Evolutionary conservation across 192 early-diverging fungal species (phyloP), one percentile per base, ranked within the genome.

Genomic region (Gonapodya sp.): DNA sequence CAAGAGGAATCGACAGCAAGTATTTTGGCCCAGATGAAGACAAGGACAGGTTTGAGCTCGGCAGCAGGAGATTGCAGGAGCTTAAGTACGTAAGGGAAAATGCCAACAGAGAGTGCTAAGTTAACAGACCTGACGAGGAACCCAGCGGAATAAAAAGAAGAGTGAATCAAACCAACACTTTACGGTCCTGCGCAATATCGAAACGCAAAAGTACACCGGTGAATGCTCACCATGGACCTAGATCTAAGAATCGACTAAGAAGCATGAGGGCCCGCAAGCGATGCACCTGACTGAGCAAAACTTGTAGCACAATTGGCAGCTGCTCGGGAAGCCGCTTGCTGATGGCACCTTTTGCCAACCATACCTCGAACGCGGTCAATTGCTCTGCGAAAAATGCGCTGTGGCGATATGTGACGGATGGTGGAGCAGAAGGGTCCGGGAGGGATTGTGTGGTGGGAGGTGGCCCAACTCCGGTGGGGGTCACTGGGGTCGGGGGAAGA

Each of bases 21-120:
- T 78, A 99, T 93, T 83, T 97, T 92, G 16, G 96, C 94, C 96
- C 97, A 99, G 79, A 99, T 97, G 80, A 98, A 95, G 1, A 97
- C 95, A 32, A 99, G 88, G 16, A 97, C 95, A 36, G 96, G 95
- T 82, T 95, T 94, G 36, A 98, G 88, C 84, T 99, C 97, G 0
- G 93, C 88, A 0, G 97, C 96, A 46, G 95, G 95, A 83, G 92
- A 93, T 80, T 94, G 95, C 77, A 99, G 89, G 32, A 99, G 90
- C 82, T 97, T 98, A 32, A 97, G 89, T 18, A 98, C 95, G 82
- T 99, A 99, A 1, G 97, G 97, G 83, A 94, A 97, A 73, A 99
- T 99, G 18, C 96, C 96, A 0, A 99, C 96, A 0, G 93, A 92
- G 78, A 98, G 87, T 1, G 96, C 96, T 80, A 94, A 90, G 84